These are phyloP conservation scores for Marasmius oreades DNA, from an alignment of 1,284 basidiomycete species.

Conservation along the genomic window DNA sequence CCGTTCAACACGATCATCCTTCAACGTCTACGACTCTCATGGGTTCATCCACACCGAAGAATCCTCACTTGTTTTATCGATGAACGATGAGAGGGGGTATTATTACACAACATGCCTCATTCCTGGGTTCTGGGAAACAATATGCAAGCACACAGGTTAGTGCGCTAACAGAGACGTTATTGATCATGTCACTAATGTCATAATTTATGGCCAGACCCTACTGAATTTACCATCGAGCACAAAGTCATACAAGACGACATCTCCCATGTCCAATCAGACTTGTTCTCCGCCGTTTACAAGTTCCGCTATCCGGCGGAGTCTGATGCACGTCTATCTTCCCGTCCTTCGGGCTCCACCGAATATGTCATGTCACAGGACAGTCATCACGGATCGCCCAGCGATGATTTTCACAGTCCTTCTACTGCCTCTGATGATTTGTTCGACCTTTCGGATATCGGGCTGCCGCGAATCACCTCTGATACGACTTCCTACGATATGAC, in stretches of 20 bases:
- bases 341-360: neutral
- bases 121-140: constrained; percentile 56
- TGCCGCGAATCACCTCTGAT: too few species aligned
- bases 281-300: constrained; percentile 52
- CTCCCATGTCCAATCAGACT: constrained; percentile 21
- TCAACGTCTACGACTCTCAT: constrained; percentile 37
- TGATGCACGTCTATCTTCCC: neutral
- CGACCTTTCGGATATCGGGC: neutral
- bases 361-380: neutral
- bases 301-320: constrained; percentile 36
- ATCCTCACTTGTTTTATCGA: constrained; percentile 36
- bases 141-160: constrained; percentile 46
- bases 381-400: neutral
- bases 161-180: constrained; percentile 24
- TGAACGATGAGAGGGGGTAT: constrained; percentile 30
- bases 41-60: constrained; percentile 29
- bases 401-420: neutral
- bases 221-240: constrained; percentile 52
- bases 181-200: constrained; percentile 1
- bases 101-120: constrained; percentile 57
- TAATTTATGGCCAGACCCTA: constrained; percentile 41
- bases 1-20: constrained; percentile 48
- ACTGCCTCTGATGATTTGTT: neutral
- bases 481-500: neutral
- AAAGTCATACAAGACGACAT: constrained; percentile 42